Base-by-base conservation (phyloP, 371 early-diverging fungal species). In the Mucor irregularis region DNA sequence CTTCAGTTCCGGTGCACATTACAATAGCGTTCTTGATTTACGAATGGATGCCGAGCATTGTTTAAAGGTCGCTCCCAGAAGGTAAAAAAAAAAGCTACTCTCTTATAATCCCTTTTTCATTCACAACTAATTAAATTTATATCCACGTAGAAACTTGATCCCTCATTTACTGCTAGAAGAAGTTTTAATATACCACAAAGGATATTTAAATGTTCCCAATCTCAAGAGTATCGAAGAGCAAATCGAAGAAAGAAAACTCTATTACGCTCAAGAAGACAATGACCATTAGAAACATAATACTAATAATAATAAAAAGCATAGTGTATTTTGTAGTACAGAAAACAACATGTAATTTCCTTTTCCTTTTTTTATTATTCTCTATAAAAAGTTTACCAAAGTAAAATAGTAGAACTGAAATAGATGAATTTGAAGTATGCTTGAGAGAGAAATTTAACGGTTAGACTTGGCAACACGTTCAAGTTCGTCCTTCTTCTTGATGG, bases 401-500 rank as follows among this genome's bases (percentile, higher is more conserved):
- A 26, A 26, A 33, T 10, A 48, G 14, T 22, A 34, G 10, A 48
- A 29, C 17, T 19, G 19, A 17, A 42, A 17, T 17, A 38, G 17
- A 38, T n/a, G 42, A 9, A 13, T 21, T 8, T 14, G 19, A 24
- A 42, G 21, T 19, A 21, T 43, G 25, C 7, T 33, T 9, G 19
- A 22, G 14, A 11, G 10, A 31, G 5, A 9, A 22, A 34, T 45
- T 54, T 54, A 54, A 26, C 55, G 45, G 47, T 54, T 54, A 16
- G 55, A 54, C 84, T 99, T 99, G 35, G 9, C n/a, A 10, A 34
- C 9, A 7, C 14, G 35, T 34, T 34, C 35, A 56, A 99, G 86
- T 85, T 99, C 99, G 82, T 99, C 99, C 95, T 98, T 99, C 95
- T 99, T 99, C 93, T 99, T 96, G 90, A 97, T 98, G 74, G 97